Evolutionary conservation across 306 rosid species (phyloP), one percentile per base, ranked within the genome.

Genomic region (Pyrus pyrifolia): DNA sequence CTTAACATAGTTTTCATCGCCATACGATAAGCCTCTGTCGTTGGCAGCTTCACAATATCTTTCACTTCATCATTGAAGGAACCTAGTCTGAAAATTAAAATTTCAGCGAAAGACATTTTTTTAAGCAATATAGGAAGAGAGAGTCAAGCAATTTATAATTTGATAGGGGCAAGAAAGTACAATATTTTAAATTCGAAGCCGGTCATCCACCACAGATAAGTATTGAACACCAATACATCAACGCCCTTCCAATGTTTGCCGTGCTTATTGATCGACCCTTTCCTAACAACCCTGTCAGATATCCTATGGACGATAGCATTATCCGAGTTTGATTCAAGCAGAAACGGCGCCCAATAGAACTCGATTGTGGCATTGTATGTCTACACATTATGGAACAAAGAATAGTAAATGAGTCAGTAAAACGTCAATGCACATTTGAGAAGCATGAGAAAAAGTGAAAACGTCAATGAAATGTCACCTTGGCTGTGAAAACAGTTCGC

Each of bases 281-380:
- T 96, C 76, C 91, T 83, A 3, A 91, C 98, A 76, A 96, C 71
- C 79, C 99, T 87, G 35, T 96, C 99, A 3, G 92, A 79, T 72
- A 92, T 70, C 42, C 99, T 89, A 53, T 96, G 99, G 69, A 86
- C 9, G 19, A 91, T 78, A 4, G 99, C 98, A 15, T 95, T 64
- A 76, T 96, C 99, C 0, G 99, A 74, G 76, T 96, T 96, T 8
- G 99, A 96, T 76, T 96, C 93, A 1, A 96, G 87, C 71, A 96
- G 96, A 82, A 96, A 92, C 15, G 99, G 99, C 0, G 99, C 99
- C 99, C 99, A 96, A 3, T 96, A 96, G 87, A 92, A 96, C 89
- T 96, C 99, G 15, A 96, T 88, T n/a, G 98, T 96, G 3, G 98
- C 91, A 68, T 92, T 96, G 85, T 92, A 91, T 55, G 88, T 87